These are phyloP conservation scores for Chaetomiaceae sp. DNA, from an alignment of 2,329 filamentous ascomycete genomes.

Conservation along the genomic window DNA sequence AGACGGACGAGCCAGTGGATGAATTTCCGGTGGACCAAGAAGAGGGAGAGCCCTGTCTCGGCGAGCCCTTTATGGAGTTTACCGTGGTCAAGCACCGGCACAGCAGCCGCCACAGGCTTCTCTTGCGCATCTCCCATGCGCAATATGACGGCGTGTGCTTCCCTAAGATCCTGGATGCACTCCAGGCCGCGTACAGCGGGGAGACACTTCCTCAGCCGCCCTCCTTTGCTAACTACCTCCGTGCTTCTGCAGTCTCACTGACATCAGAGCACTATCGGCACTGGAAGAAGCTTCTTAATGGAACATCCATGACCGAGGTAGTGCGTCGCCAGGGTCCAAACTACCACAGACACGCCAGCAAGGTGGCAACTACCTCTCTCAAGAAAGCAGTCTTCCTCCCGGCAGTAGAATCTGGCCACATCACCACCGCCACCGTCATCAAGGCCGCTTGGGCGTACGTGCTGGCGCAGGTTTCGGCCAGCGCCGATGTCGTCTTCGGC, in stretches of 20 bases:
- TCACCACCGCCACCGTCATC: slow-evolving; percentile 38
- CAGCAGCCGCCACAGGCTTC: slow-evolving; percentile 18
- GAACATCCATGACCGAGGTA: slow-evolving; percentile 29
- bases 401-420: slow-evolving; percentile 20
- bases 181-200: slow-evolving; percentile 37
- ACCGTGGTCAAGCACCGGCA: slow-evolving; percentile 18
- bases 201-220: slow-evolving; percentile 23
- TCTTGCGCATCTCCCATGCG: slow-evolving; percentile 40
- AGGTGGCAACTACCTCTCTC: slow-evolving; percentile 22
- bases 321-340: slow-evolving; percentile 16
- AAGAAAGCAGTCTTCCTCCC: slow-evolving; percentile 20
- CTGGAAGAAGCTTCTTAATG: slow-evolving; percentile 40
- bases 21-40: slow-evolving; percentile 3
- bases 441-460: slow-evolving; percentile 43
- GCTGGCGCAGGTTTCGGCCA: slow-evolving; percentile 34
- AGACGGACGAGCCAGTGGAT: slow-evolving; percentile 15
- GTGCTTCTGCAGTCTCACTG: slow-evolving; percentile 22
- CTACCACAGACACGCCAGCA: slow-evolving; percentile 2
- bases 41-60: slow-evolving; percentile 8
- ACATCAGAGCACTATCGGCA: slow-evolving; percentile 35
- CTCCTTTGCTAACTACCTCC: slow-evolving; percentile 31
- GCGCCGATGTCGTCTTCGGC: slow-evolving; percentile 38
- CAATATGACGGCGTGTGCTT: slow-evolving; percentile 47
- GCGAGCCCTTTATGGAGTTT: slow-evolving; percentile 23
- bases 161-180: slow-evolving; percentile 38